Conservation (phyloP, 1,284 basidiomycete genomes). For the Fomitopsis pinicola region DNA sequence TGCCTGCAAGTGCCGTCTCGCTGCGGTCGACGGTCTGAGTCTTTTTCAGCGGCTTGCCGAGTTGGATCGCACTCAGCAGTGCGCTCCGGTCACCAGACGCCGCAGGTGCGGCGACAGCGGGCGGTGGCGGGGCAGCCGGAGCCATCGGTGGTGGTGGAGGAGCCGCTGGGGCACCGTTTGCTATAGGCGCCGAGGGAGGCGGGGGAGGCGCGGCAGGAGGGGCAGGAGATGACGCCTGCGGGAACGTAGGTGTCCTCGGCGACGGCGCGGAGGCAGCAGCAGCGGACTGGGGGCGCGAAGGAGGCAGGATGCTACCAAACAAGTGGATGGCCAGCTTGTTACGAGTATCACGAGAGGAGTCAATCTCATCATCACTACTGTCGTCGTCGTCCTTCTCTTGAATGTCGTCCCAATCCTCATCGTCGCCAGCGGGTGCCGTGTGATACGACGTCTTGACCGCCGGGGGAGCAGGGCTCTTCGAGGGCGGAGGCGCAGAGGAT, state of each 20-base stretch:
- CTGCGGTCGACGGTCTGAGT: constrained; percentile 85
- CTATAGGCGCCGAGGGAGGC: constrained; percentile 26
- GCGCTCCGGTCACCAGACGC: constrained; percentile 58
- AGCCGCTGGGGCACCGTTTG: constrained; percentile 27
- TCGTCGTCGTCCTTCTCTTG: constrained; percentile 71
- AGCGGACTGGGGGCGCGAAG: constrained; percentile 44
- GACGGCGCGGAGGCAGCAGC: constrained; percentile 27
- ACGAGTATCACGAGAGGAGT: constrained; percentile 57
- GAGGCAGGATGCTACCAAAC: constrained; percentile 67
- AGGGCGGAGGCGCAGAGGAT: constrained; percentile 17
- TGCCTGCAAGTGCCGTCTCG: constrained; percentile 63
- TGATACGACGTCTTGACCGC: constrained; percentile 53
- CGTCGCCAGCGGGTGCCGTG: constrained; percentile 55
- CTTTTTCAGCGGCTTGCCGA: constrained; percentile 74
- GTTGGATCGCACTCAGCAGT: constrained; percentile 80
- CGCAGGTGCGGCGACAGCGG: constrained; percentile 34
- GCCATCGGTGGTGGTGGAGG: constrained; percentile 31
- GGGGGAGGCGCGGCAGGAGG: constrained; percentile 36
- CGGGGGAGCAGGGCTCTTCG: constrained; percentile 35
- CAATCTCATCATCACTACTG: constrained; percentile 79
- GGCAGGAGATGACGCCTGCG: constrained; percentile 26
- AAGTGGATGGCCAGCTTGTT: constrained; percentile 74
- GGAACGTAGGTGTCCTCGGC: constrained; percentile 22
- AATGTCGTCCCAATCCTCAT: constrained; percentile 85
- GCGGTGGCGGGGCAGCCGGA: constrained; percentile 30